Conservation (phyloP, 768 basidiomycete genomes). For the Boletus edulis region DNA sequence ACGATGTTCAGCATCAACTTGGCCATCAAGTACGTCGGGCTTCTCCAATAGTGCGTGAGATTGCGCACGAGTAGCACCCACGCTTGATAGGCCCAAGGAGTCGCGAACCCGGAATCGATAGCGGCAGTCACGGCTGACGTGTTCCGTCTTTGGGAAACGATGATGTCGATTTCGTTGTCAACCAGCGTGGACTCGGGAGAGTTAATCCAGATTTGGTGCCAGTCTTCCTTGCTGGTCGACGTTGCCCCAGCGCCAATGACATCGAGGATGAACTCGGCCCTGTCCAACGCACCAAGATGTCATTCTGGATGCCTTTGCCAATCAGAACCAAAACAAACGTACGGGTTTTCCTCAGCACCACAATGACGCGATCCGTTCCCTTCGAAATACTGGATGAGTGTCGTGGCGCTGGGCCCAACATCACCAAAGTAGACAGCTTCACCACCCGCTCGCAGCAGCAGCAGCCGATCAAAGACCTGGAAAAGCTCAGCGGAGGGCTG, state of each 20-base stretch:
- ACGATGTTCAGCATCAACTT: constrained; percentile 55
- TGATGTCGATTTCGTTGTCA: constrained; percentile 41
- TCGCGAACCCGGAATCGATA: constrained; percentile 47
- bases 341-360: constrained; percentile 65
- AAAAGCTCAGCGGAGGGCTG: constrained; percentile 81
- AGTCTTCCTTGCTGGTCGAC: constrained; percentile 50
- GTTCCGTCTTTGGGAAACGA: constrained; percentile 48
- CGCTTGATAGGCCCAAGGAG: constrained; percentile 51
- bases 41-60: constrained; percentile 48
- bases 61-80: constrained; percentile 45
- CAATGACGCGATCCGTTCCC: constrained; percentile 64
- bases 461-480: constrained; percentile 73
- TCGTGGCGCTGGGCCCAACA: constrained; percentile 57
- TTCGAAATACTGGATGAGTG: constrained; percentile 77
- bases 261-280: constrained; percentile 65
- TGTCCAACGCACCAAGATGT: constrained; percentile 30
- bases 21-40: constrained; percentile 58
- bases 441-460: constrained; percentile 78
- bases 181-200: constrained; percentile 43
- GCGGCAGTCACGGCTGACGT: constrained; percentile 37
- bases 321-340: constrained; percentile 33
- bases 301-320: constrained; percentile 41
- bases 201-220: constrained; percentile 60
- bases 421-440: constrained; percentile 68
- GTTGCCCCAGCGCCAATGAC: constrained; percentile 76